phyloP scores from a whole-genome alignment of 129 eudicot species.

The Silybum marianum region DNA sequence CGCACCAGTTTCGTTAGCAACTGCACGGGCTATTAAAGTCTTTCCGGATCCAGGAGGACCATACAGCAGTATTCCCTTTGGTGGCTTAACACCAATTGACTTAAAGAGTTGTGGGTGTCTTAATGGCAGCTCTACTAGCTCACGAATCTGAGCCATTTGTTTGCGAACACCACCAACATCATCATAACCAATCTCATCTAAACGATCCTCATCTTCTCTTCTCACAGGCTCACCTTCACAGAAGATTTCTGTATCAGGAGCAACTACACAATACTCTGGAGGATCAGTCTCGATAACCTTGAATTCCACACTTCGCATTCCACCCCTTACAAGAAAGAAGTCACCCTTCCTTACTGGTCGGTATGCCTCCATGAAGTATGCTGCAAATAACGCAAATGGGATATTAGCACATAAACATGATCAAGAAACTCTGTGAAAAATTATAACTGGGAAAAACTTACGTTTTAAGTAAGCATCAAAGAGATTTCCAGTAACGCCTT shows the following conservation, averaged over 20 bases:
- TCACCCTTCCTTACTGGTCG: constrained; percentile 92
- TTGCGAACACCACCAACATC: constrained; percentile 99
- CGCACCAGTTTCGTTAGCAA: constrained; percentile 96
- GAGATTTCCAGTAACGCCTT: constrained; percentile 88
- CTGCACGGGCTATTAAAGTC: constrained; percentile 91
- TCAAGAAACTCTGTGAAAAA: not conserved
- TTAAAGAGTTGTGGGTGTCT: constrained; percentile 94
- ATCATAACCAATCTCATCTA: constrained; percentile 93
- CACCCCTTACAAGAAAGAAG: constrained; percentile 87
- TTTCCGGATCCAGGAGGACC: constrained; percentile 99
- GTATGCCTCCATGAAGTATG: constrained; percentile 86
- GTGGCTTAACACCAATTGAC: constrained; percentile 95
- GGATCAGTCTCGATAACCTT: constrained; percentile 93
- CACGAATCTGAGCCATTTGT: constrained; percentile 98
- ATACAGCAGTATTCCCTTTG: constrained; percentile 85
- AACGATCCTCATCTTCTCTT: constrained; percentile 86
- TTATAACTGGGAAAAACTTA: constrained; percentile 35
- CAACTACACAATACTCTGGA: constrained; percentile 89
- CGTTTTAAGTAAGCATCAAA: constrained; percentile 93
- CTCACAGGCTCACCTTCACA: constrained; percentile 95
- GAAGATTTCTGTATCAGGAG: constrained; percentile 96
- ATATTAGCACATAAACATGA: not conserved
- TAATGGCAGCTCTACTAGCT: constrained; percentile 86
- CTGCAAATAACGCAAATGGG: constrained; percentile 41
- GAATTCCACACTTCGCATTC: constrained; percentile 92